Conservation (phyloP, 805 yeast species). For the Yamadazyma philogaea region DNA sequence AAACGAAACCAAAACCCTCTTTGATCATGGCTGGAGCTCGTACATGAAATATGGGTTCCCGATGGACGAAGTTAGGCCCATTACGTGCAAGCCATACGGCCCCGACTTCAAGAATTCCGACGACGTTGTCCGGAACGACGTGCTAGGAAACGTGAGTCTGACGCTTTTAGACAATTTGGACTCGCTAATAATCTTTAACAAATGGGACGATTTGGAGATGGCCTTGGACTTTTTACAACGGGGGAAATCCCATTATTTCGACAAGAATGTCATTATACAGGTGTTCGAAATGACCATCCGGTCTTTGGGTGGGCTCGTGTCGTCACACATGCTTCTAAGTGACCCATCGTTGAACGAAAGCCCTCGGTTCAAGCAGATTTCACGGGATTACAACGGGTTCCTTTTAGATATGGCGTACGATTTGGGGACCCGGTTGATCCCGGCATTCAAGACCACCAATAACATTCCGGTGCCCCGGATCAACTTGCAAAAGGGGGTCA, state of each 20-base stretch:
- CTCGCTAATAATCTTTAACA: conserved; percentile 70
- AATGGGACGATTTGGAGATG: conserved; percentile 49
- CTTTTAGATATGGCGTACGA: conserved; percentile 70
- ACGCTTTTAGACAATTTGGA: conserved; percentile 80
- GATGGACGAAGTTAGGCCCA: conserved; percentile 74
- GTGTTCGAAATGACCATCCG: conserved; percentile 86
- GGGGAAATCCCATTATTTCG: conserved; percentile 48
- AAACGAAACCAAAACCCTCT: conserved; percentile 52
- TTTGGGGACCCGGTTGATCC: conserved; percentile 65
- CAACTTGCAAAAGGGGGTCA: conserved; percentile 56
- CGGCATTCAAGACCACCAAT: conserved; percentile 62
- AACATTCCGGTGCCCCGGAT: conserved; percentile 80
- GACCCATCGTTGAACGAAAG: conserved; percentile 19
- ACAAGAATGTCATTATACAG: conserved; percentile 70
- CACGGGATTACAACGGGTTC: conserved; percentile 60
- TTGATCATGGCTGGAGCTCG: conserved; percentile 71
- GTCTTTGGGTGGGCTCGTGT: conserved; percentile 74
- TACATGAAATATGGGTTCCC: conserved; percentile 75
- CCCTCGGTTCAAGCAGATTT: conserved; percentile 33
- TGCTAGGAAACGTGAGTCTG: conserved; percentile 76
- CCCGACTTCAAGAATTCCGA: conserved; percentile 53
- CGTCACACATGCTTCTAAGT: conserved; percentile 59
- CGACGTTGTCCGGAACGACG: conserved; percentile 71
- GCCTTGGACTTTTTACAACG: conserved; percentile 27
- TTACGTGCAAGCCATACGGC: conserved; percentile 65